Evolutionary conservation across 2,329 filamentous ascomycete species (phyloP), one percentile per base, ranked within the genome.

Genomic region (Chaetothyriales sp.): DNA sequence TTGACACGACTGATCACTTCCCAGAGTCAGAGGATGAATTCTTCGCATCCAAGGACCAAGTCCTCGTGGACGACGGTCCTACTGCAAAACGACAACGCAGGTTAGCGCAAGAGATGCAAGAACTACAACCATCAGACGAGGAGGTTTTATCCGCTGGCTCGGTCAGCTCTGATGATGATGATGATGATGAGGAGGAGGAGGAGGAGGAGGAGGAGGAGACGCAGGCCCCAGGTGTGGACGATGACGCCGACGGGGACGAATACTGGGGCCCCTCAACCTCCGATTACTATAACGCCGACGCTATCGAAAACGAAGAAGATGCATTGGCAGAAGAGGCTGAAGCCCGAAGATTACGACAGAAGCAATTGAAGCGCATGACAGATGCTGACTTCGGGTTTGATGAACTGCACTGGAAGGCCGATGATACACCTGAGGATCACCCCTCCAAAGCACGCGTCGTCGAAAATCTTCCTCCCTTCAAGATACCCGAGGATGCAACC

Each of bases 21-120:
- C 86, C 89, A 57, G 83, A 95, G 65, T 93, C 88, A 1, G 87
- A 95, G 66, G 92, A 98, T 66, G 87, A 95, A 64, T 94, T 95
- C 65, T 86, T 90, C 62, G 73, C 89, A 53, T 83, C 89, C 57
- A 79, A 84, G 57, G 92, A 98, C 68, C 83, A 86, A 63, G 81
- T 98, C 55, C 68, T 90, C 61, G 75, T 98, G 39, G 86, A 94
- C 26, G 87, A 95, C 58, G 83, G 76, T 32, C 86, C 83, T 12
- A 77, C 79, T 42, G 80, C 81, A 26, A 95, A 95, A 71, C 80
- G 86, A 57, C 75, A 81, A 62, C 80, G 83, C 60, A 83, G 80
- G 59, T 68, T 76, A 52, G 73, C 80, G 51, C 83, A 90, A 2
- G 50, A 50, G 18, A 79, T 81, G 59, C 71, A 74, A 54, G 71